Percentiles rank a stretch among this genome's conserved stretches.
phyloP scores from a whole-genome alignment of 2,329 filamentous ascomycete genomes.

The Helotiales sp. region DNA sequence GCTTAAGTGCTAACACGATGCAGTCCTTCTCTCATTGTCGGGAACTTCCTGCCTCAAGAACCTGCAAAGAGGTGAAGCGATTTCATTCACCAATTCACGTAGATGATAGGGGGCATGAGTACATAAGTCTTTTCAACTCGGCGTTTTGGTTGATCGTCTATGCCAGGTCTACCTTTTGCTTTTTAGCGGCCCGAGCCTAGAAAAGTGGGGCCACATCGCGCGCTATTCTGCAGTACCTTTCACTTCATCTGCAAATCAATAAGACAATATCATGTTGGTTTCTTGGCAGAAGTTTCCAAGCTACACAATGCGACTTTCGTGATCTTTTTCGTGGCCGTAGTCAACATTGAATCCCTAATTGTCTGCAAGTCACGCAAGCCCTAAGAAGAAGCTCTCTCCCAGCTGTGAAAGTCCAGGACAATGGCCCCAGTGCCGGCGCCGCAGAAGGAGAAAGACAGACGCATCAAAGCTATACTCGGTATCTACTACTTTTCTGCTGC shows the following conservation, averaged over 20 bases:
- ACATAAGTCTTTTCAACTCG: slow-evolving; percentile 13
- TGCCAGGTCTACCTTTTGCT: neutral
- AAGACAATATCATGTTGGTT: neutral
- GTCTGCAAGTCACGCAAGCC: neutral
- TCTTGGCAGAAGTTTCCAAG: neutral
- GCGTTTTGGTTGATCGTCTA: slow-evolving; percentile 10
- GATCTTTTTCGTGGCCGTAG: neutral
- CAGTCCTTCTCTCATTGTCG: slow-evolving; percentile 91
- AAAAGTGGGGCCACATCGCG: no score
- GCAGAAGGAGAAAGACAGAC: slow-evolving; percentile 34
- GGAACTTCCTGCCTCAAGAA: slow-evolving; percentile 92
- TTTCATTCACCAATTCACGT: slow-evolving; percentile 29
- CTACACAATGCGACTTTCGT: neutral
- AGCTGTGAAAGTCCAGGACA: slow-evolving; percentile 2
- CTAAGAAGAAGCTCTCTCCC: neutral
- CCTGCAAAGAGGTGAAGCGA: slow-evolving; percentile 45
- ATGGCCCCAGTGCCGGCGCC: slow-evolving; percentile 23
- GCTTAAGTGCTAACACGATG: slow-evolving; percentile 9
- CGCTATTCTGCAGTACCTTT: neutral
- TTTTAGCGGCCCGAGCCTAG: slow-evolving; percentile 2
- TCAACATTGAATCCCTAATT: neutral
- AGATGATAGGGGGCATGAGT: slow-evolving; percentile 17
- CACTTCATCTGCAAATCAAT: neutral
- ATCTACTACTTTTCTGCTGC: slow-evolving; percentile 15
- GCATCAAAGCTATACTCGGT: slow-evolving; percentile 36